Percentiles rank a stretch among this genome's conserved stretches.
phyloP scores from a whole-genome alignment of 805 yeast genomes.

The Brettanomyces custersianus region DNA sequence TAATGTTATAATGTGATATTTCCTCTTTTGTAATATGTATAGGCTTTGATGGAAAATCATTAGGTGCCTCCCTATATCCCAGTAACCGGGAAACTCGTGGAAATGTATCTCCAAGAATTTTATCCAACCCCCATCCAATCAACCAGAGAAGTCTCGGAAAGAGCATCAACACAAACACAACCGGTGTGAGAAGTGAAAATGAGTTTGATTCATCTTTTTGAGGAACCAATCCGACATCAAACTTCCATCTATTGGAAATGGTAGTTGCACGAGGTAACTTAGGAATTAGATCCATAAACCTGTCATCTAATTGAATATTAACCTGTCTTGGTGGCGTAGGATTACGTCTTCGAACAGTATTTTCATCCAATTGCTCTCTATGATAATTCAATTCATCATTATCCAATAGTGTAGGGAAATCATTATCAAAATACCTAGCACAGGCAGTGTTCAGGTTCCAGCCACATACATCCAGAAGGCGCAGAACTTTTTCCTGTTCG shows the following conservation, averaged over 20 bases:
- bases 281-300: slow-evolving; percentile 17
- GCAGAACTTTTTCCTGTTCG: slow-evolving; percentile 36
- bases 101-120: slow-evolving; percentile 24
- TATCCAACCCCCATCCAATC: slow-evolving; percentile 31
- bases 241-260: slow-evolving; percentile 28
- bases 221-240: slow-evolving; percentile 19
- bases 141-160: slow-evolving; percentile 44
- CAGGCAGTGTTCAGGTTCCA: slow-evolving; percentile 58
- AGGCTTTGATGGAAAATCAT: slow-evolving; percentile 25
- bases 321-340: too few species aligned
- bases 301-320: background rate
- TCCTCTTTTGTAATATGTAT: slow-evolving; percentile 11
- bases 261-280: slow-evolving; percentile 28
- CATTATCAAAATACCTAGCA: slow-evolving; percentile 52
- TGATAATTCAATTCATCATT: slow-evolving; percentile 7
- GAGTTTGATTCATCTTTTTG: slow-evolving; percentile 2
- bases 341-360: background rate
- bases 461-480: slow-evolving; percentile 40
- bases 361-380: background rate
- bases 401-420: slow-evolving; percentile 27
- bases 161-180: slow-evolving; percentile 43
- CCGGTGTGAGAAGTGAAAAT: slow-evolving; percentile 21
- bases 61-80: slow-evolving; percentile 22
- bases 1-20: slow-evolving; percentile 9
- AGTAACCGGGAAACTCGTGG: slow-evolving; percentile 24